Conservation (phyloP, 495 filamentous ascomycete species). For the Penicillium coffeae region DNA sequence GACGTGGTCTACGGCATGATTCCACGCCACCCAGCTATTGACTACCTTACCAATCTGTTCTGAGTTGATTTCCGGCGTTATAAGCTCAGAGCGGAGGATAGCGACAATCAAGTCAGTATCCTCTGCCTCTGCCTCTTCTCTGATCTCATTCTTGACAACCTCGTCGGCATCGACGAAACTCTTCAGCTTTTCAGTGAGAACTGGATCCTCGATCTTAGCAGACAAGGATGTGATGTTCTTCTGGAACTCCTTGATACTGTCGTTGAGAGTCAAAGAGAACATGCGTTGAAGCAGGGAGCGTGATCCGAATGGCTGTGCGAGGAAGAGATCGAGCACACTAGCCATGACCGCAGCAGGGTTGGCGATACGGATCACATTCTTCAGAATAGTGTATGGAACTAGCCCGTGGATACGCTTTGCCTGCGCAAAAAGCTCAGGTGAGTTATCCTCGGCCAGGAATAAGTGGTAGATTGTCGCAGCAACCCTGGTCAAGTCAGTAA, state of each 20-base stretch:
- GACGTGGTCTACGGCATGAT: slow-evolving; percentile 85
- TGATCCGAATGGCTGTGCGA: slow-evolving; percentile 90
- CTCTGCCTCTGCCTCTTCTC: slow-evolving; percentile 65
- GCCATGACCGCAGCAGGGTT: slow-evolving; percentile 96
- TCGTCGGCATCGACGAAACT: slow-evolving; percentile 72
- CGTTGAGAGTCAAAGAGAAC: slow-evolving; percentile 84
- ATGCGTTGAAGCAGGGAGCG: slow-evolving; percentile 89
- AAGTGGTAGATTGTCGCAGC: slow-evolving; percentile 96
- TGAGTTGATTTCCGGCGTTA: slow-evolving; percentile 62
- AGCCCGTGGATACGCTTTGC: slow-evolving; percentile 89
- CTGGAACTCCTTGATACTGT: slow-evolving; percentile 81
- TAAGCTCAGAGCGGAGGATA: slow-evolving; percentile 69
- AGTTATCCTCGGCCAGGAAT: slow-evolving; percentile 97
- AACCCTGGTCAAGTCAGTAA: slow-evolving; percentile 47
- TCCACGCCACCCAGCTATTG: slow-evolving; percentile 97
- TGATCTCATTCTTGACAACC: slow-evolving; percentile 64
- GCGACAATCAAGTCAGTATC: slow-evolving; percentile 77
- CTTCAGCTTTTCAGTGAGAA: slow-evolving; percentile 80
- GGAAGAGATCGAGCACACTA: slow-evolving; percentile 85
- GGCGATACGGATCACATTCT: slow-evolving; percentile 93
- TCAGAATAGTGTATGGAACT: slow-evolving; percentile 86
- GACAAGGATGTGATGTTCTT: slow-evolving; percentile 75
- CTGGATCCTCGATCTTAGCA: slow-evolving; percentile 68
- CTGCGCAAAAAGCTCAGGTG: slow-evolving; percentile 91
- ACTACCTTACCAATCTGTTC: slow-evolving; percentile 79